Evolutionary conservation across 352 stramenopile species (phyloP).

Genomic region (Pythium rhizo-oryzae): DNA sequence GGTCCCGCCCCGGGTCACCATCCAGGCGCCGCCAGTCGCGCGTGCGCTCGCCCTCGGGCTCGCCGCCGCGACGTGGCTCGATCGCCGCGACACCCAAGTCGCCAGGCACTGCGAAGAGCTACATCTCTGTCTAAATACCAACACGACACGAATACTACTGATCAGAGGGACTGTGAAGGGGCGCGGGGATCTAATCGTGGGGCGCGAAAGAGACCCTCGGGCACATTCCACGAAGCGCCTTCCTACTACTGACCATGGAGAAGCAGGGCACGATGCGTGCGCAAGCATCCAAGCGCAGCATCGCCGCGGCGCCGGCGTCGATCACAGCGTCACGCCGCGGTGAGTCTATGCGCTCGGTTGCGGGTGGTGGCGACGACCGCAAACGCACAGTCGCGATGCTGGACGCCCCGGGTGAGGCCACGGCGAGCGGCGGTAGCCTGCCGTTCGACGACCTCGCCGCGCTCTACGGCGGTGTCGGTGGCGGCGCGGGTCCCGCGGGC

Average conservation of each 20-base stretch:
- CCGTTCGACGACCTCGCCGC: background rate
- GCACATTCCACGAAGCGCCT: too few relatives aligned
- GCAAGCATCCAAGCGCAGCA: slow-evolving; percentile 17
- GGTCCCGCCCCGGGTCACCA: slow-evolving; percentile 15
- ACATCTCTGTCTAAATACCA: slow-evolving; percentile 16
- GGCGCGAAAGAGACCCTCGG: background rate
- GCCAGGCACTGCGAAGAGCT: background rate
- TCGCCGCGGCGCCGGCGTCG: slow-evolving; percentile 5
- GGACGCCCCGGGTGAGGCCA: background rate
- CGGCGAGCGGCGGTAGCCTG: background rate
- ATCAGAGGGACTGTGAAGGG: slow-evolving; percentile 12
- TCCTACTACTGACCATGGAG: slow-evolving; percentile 11
- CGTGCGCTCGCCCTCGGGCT: slow-evolving; percentile 24
- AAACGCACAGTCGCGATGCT: background rate
- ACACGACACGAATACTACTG: slow-evolving; percentile 1
- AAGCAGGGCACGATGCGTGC: slow-evolving; percentile 16
- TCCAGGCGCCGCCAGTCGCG: slow-evolving; percentile 6
- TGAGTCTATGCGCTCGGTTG: slow-evolving; percentile 2
- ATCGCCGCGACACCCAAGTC: background rate
- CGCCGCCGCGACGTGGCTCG: slow-evolving; percentile 21
- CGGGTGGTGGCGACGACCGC: slow-evolving; percentile 1
- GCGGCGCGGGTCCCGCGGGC: background rate
- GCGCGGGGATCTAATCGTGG: background rate
- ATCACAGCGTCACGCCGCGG: slow-evolving; percentile 11
- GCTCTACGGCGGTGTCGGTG: background rate